Conservation (phyloP, 371 early-diverging fungal genomes). For the Capillidium rhysosporum region DNA sequence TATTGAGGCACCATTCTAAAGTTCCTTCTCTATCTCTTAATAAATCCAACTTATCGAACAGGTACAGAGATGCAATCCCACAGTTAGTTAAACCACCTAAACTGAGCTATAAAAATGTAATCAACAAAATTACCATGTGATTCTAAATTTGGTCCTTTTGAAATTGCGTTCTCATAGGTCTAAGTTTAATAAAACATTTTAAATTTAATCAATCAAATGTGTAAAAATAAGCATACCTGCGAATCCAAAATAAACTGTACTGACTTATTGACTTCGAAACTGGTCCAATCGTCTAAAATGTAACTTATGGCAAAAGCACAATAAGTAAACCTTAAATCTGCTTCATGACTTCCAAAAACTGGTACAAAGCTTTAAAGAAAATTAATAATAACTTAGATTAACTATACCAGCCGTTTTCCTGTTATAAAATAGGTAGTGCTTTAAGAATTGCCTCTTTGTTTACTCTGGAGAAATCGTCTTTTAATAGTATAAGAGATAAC, state of each 20-base stretch:
- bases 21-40: slow-evolving; percentile 29
- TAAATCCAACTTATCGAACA: slow-evolving; percentile 42
- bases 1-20: slow-evolving; percentile 57
- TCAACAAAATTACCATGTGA: slow-evolving; percentile 45
- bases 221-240: slow-evolving; percentile 20
- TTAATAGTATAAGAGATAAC: slow-evolving; percentile 46
- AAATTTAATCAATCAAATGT: not conserved
- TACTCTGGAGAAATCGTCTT: slow-evolving; percentile 76
- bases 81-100: slow-evolving; percentile 74
- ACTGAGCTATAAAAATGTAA: not conserved
- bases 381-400: not conserved
- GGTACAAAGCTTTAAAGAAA: slow-evolving; percentile 33
- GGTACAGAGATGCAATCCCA: slow-evolving; percentile 62
- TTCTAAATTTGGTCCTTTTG: slow-evolving; percentile 58
- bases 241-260: slow-evolving; percentile 40
- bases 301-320: slow-evolving; percentile 70
- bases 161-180: slow-evolving; percentile 66
- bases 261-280: slow-evolving; percentile 38
- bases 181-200: slow-evolving; percentile 6
- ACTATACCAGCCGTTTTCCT: slow-evolving; percentile 45
- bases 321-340: slow-evolving; percentile 78
- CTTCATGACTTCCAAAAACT: slow-evolving; percentile 35
- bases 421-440: slow-evolving; percentile 40
- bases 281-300: slow-evolving; percentile 75
- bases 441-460: slow-evolving; percentile 38